phyloP scores from a whole-genome alignment of 345 rosid species.

The Boechera stricta region DNA sequence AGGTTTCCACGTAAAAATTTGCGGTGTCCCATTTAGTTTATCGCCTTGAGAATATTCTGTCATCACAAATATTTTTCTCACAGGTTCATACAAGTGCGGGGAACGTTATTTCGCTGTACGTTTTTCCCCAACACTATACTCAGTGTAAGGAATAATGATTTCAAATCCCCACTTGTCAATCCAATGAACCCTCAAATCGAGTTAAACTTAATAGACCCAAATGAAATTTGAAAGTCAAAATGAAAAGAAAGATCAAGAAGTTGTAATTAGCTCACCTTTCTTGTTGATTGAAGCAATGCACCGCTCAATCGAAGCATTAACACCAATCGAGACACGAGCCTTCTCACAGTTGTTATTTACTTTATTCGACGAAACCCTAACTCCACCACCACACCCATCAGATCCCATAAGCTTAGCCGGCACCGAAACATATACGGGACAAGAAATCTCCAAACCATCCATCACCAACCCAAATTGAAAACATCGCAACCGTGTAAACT shows the following conservation, averaged over 20 bases:
- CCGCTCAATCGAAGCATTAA: slow-evolving; percentile 51
- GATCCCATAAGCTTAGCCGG: slow-evolving; percentile 64
- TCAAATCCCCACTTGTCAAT: background rate
- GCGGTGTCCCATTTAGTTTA: no score
- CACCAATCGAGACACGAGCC: slow-evolving; percentile 44
- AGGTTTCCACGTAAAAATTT: no score
- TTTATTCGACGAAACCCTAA: slow-evolving; percentile 58
- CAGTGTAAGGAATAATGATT: background rate
- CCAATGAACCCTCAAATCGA: background rate
- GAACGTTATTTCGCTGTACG: no score
- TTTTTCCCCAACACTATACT: background rate
- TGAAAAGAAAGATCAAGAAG: background rate
- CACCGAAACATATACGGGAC: slow-evolving; percentile 56
- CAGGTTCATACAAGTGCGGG: no score
- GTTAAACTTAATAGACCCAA: slow-evolving; percentile 8
- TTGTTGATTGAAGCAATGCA: slow-evolving; percentile 46
- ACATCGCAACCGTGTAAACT: slow-evolving; percentile 20
- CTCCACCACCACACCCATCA: slow-evolving; percentile 62
- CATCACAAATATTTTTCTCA: no score
- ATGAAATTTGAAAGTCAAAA: slow-evolving; percentile 28
- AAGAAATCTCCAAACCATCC: slow-evolving; percentile 62
- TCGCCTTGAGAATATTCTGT: no score
- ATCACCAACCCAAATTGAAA: slow-evolving; percentile 46
- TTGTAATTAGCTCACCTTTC: slow-evolving; percentile 48
- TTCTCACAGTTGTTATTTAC: slow-evolving; percentile 50